Base-by-base conservation (phyloP, 148 eudicot genomes). In the Bassia scoparia region DNA sequence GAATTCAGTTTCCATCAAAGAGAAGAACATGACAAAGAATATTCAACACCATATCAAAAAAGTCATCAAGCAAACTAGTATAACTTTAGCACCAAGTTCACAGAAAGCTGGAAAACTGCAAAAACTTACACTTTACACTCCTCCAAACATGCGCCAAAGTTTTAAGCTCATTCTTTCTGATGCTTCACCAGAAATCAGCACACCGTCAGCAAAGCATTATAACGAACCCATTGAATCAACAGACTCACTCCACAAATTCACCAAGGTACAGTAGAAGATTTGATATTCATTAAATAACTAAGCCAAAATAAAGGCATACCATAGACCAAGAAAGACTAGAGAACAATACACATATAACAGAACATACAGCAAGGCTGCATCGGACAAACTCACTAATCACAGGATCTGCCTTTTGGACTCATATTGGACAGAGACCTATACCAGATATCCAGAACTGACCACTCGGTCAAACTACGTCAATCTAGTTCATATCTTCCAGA, bases 121-220 rank as follows among this genome's bases (percentile, higher is more conserved):
- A 55, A 14, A 69, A 84, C 91, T 89, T 80, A 89, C 94, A 81
- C 85, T 87, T 76, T 86, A 75, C 94, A 86, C 83, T 88, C 81
- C 96, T 88, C 96, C 96, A 90, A 67, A 90, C 88, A 87, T 90
- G 96, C 78, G 96, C 96, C 96, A 90, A 61, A 90, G 90, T 88
- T 77, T 85, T 88, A 69, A 90, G 89, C 81, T 90, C 96, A 75
- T 90, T 90, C 75, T 90, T 90, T 49, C 96, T 83, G 70, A 90
- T 87, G 96, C 87, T 90, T 90, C 73, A 86, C 88, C 68, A 90
- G 77, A 80, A 88, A 83, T 90, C 96, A 75, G 83, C 88, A 27
- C 96, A 70, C 96, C 96, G 75, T 87, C 88, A 34, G 93, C 87
- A 76, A 90, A 79, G 82, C 96, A 90, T 75, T 87, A 88, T 13